A percentile compares a stretch with the other conserved stretches of the same genome.
Evolutionary conservation across 2,329 filamentous ascomycete genomes (phyloP).

Genomic region (Rhynchosporium agropyri): DNA sequence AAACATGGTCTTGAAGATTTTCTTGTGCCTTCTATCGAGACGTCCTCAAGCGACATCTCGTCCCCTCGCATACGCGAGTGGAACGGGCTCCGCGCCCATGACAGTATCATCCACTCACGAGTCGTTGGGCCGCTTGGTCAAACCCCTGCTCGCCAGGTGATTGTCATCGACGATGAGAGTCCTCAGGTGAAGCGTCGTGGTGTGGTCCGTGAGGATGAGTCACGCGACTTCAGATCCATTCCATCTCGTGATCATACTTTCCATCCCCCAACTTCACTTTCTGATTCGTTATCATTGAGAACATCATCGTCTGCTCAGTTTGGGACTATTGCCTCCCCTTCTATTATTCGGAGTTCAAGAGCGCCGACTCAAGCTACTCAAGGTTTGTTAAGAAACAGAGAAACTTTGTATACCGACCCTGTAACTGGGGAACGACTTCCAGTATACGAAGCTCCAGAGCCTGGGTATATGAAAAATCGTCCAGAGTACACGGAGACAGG

Average conservation of each 20-base stretch:
- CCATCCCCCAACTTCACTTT: conserved; percentile 26
- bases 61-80: conserved; percentile 32
- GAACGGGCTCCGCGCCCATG: conserved; percentile 20
- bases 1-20: conserved; percentile 40
- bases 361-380: conserved; percentile 31
- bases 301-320: conserved; percentile 32
- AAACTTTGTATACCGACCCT: conserved; percentile 29
- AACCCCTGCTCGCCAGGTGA: conserved; percentile 37
- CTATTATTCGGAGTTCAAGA: conserved; percentile 25
- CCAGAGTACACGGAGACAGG: conserved; percentile 28
- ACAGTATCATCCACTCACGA: conserved; percentile 26
- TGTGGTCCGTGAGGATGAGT: conserved; percentile 36
- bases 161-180: conserved; percentile 40
- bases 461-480: conserved; percentile 26
- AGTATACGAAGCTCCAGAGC: conserved; percentile 36
- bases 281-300: conserved; percentile 35
- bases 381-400: conserved; percentile 35
- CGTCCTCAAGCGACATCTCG: conserved; percentile 34
- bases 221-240: conserved; percentile 35
- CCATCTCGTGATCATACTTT: conserved; percentile 33
- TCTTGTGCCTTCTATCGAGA: conserved; percentile 43
- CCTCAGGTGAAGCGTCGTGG: conserved; percentile 39
- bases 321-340: conserved; percentile 20
- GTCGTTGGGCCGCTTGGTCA: conserved; percentile 28
- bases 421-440: conserved; percentile 31